Evolutionary conservation across 371 early-diverging fungal species (phyloP).

Genomic region (Cokeromyces recurvatus): DNA sequence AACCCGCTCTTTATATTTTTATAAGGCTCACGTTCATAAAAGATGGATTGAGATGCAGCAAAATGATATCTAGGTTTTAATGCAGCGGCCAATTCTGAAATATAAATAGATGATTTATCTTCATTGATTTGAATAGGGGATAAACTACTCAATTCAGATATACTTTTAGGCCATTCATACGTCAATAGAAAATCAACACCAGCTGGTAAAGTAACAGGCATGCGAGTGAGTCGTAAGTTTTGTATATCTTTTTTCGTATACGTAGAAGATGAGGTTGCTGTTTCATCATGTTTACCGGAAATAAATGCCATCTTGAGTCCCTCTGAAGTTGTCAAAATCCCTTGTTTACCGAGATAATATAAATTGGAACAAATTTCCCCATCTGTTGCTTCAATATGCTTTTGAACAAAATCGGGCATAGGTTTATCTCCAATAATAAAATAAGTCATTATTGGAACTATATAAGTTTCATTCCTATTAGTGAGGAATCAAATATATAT

Average conservation of each 20-base stretch:
- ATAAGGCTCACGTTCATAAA: conserved; percentile 87
- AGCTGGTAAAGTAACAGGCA: conserved; percentile 31
- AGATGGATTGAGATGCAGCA: conserved; percentile 58
- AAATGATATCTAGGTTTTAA: conserved; percentile 89
- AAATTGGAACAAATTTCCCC: conserved; percentile 80
- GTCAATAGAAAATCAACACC: conserved; percentile 82
- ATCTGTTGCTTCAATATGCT: conserved; percentile 48
- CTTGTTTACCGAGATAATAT: conserved; percentile 66
- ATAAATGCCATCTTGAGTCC: conserved; percentile 73
- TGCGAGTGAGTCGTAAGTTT: conserved; percentile 18
- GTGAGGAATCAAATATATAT: no score
- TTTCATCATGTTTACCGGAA: conserved; percentile 46
- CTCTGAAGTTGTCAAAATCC: conserved; percentile 66
- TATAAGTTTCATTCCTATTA: no score
- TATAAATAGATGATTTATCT: conserved; percentile 11
- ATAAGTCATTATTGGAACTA: conserved; percentile 78
- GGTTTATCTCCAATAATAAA: conserved; percentile 62
- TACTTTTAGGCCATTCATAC: conserved; percentile 71
- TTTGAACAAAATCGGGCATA: conserved; percentile 53
- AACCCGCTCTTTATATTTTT: conserved; percentile 45
- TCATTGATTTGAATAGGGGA: conserved; percentile 13
- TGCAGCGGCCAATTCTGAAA: conserved; percentile 45
- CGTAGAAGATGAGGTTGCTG: not conserved
- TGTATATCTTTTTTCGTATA: conserved; percentile 16
- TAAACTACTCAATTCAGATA: conserved; percentile 26